A percentile compares a stretch with the other conserved stretches of the same genome.
Conservation (phyloP, 345 rosid genomes). For the Aquilaria malaccensis region DNA sequence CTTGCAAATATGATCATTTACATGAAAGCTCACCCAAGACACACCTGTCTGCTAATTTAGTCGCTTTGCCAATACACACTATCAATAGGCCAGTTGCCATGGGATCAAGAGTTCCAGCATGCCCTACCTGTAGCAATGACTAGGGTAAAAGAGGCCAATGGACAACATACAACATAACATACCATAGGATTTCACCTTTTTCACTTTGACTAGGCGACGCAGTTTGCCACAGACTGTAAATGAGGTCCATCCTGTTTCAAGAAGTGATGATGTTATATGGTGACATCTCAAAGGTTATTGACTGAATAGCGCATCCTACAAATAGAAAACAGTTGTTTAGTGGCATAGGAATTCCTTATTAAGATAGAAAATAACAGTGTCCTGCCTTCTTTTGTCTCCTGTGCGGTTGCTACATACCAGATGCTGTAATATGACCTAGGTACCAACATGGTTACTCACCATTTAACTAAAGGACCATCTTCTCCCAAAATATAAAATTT, state of each 20-base stretch:
- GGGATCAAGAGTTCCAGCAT: constrained; percentile 99
- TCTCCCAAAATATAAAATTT: no score
- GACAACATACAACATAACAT: neutral
- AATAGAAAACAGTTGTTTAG: no score
- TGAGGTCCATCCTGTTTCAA: constrained; percentile 79
- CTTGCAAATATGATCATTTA: constrained; percentile 1
- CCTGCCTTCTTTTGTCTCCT: no score
- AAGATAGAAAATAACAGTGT: no score
- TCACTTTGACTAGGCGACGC: constrained; percentile 77
- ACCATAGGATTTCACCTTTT: constrained; percentile 47
- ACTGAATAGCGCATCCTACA: no score
- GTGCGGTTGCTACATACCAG: no score
- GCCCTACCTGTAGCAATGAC: constrained; percentile 60
- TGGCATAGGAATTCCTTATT: no score
- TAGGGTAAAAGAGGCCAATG: constrained; percentile 8
- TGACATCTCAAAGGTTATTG: no score
- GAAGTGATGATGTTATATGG: constrained; percentile 13
- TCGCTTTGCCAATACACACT: constrained; percentile 88
- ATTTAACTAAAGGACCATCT: no score
- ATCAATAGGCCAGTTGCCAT: constrained; percentile 96
- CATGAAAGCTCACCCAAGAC: constrained; percentile 13
- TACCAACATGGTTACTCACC: no score
- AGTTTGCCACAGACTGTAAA: constrained; percentile 98
- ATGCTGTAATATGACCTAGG: no score
- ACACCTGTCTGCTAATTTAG: constrained; percentile 82